Base-by-base conservation (phyloP, 495 filamentous ascomycete species). In the Penicillium chermesinum region DNA sequence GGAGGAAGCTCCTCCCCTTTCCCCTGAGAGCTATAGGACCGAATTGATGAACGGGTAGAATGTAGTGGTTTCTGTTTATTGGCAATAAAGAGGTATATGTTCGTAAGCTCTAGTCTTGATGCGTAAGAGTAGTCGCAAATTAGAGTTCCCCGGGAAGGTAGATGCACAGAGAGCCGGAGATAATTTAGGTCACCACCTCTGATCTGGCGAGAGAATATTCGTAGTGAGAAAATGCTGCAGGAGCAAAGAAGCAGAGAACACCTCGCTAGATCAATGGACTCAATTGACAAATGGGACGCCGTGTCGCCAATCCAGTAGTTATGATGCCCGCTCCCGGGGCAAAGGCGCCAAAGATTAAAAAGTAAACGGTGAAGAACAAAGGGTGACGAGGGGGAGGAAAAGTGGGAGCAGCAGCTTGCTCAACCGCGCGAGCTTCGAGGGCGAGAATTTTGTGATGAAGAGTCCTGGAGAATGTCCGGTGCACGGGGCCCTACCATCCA, bases 401-500 rank as follows among this genome's bases (percentile, higher is more conserved):
- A 4, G 10, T 25, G 19, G 37, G 10, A 17, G n/a, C 15, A 40
- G 17, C 18, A 5, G 12, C 17, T 18, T 6, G 30, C 21, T 38
- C 19, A 70, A 13, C 59, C 64, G 19, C 63, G 60, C 10, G 69
- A 39, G 49, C 67, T 70, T 27, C 64, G 63, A 12, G 66, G 60
- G 40, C 59, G 65, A 21, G 70, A 69, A 17, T 58, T 55, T 38
- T 66, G 65, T 33, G 71, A 74, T 1, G 68, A 69, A 3, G 71
- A 71, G 46, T 73, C 71, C 25, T 63, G 67, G n/a, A 74, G 55
- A n/a, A 57, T 60, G 54, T 74, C 71, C 15, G 69, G 71, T 21
- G 78, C 77, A 50, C 79, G 69, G 2, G 79, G 74, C 12, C 88
- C 89, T 38, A 95, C 72, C 88, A 95, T 93, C 89, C 90, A 95